Evolutionary conservation across 2,329 filamentous ascomycete genomes (phyloP).

Genomic region (Macrophomina phaseolina): DNA sequence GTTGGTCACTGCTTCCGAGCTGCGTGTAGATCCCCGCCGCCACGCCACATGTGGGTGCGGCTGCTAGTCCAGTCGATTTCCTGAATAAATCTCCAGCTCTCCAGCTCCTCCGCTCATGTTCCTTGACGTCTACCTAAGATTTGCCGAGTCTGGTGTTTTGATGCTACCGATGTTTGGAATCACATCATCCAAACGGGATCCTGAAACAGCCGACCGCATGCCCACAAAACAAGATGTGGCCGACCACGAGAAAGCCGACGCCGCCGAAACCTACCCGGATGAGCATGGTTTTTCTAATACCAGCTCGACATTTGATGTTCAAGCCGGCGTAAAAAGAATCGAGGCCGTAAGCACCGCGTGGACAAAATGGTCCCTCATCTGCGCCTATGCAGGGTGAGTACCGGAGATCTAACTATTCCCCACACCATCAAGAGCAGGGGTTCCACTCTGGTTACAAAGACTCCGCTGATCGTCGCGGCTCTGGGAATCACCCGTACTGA

Average conservation of each 20-base stretch:
- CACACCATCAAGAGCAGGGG: not conserved
- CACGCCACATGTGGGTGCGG: not conserved
- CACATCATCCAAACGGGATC: not conserved
- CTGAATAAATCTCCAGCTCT: not conserved
- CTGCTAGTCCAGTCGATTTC: not conserved
- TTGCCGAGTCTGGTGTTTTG: not conserved
- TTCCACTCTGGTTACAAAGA: not conserved
- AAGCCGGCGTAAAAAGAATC: slow-evolving; percentile 53
- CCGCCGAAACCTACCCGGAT: not conserved
- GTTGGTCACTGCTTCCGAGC: not conserved
- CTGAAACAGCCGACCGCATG: slow-evolving; percentile 5
- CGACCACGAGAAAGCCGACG: not conserved
- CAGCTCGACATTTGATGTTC: not conserved
- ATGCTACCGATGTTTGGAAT: not conserved
- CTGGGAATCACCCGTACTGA: slow-evolving; percentile 28
- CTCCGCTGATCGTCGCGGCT: not conserved
- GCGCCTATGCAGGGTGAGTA: slow-evolving; percentile 52
- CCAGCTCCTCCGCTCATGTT: too few species aligned
- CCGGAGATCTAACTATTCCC: not conserved
- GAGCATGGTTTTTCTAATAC: not conserved
- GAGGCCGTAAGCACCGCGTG: slow-evolving; percentile 57
- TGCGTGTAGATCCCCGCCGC: not conserved
- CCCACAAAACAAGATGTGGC: not conserved
- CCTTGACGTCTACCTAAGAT: too few species aligned
- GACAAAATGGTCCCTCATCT: slow-evolving; percentile 53